Conservation (phyloP, 2,329 filamentous ascomycete genomes). For the Coniochaeta pulveracea region DNA sequence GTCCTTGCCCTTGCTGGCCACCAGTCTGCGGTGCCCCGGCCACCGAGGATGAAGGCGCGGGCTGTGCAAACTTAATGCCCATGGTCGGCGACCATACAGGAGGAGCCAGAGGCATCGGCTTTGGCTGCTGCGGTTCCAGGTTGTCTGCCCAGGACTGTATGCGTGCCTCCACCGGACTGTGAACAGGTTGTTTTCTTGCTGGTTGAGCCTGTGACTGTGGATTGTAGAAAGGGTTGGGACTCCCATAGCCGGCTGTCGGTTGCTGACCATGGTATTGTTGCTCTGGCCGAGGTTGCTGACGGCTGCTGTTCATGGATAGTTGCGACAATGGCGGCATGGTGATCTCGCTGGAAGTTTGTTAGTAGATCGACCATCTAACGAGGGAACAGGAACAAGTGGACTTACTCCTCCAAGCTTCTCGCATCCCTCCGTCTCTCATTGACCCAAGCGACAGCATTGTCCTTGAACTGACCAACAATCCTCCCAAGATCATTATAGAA, state of each 20-base stretch:
- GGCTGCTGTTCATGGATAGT: slow-evolving; percentile 23
- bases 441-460: slow-evolving; percentile 66
- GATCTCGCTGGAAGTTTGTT: slow-evolving; percentile 27
- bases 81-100: slow-evolving; percentile 63
- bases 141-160: slow-evolving; percentile 47
- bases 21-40: slow-evolving; percentile 6
- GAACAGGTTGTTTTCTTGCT: slow-evolving; percentile 14
- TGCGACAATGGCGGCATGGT: slow-evolving; percentile 38
- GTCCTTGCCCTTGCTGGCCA: slow-evolving; percentile 6
- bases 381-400: slow-evolving; percentile 11
- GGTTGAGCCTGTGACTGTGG: slow-evolving; percentile 10
- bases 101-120: slow-evolving; percentile 31
- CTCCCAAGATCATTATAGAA: slow-evolving; percentile 95
- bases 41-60: too few relatives aligned
- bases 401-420: slow-evolving; percentile 62
- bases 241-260: slow-evolving; percentile 10
- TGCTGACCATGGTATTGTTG: too few relatives aligned
- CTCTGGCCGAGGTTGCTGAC: slow-evolving; percentile 5
- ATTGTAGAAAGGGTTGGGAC: slow-evolving; percentile 14
- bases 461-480: slow-evolving; percentile 73
- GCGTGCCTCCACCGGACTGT: slow-evolving; percentile 30
- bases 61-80: slow-evolving; percentile 64
- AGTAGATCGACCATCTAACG: slow-evolving; percentile 4
- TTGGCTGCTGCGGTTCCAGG: slow-evolving; percentile 43
- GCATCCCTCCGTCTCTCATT: slow-evolving; percentile 74